A percentile compares a stretch with the other conserved stretches of the same genome.
Evolutionary conservation across 768 basidiomycete species (phyloP).

Genomic region (Omphalotus guepiniiformis): DNA sequence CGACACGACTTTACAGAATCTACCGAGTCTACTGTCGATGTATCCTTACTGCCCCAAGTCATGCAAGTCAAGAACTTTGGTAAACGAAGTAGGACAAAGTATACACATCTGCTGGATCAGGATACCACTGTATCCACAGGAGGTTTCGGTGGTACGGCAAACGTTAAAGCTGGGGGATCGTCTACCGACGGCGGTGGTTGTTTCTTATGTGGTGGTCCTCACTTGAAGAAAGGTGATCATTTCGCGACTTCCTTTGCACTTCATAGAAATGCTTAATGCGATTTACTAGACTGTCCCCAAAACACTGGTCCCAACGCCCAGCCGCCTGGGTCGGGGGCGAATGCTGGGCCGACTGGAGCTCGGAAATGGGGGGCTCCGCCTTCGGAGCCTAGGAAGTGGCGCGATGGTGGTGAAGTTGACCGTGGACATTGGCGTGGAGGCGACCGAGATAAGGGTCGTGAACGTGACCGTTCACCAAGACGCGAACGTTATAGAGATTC

Average conservation of each 20-base stretch:
- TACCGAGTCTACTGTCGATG: slow-evolving; percentile 83
- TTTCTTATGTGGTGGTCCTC: slow-evolving; percentile 91
- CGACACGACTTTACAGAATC: slow-evolving; percentile 86
- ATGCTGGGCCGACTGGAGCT: slow-evolving; percentile 25
- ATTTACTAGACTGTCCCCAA: slow-evolving; percentile 47
- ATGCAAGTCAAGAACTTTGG: slow-evolving; percentile 98
- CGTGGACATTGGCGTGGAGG: slow-evolving; percentile 11
- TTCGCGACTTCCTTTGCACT: no score
- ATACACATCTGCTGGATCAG: slow-evolving; percentile 93
- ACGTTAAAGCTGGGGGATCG: slow-evolving; percentile 53
- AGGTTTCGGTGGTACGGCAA: slow-evolving; percentile 60
- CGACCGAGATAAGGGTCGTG: slow-evolving; percentile 10
- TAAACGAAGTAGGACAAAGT: slow-evolving; percentile 89
- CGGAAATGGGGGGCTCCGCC: slow-evolving; percentile 29
- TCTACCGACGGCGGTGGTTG: slow-evolving; percentile 66
- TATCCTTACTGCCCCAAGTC: slow-evolving; percentile 85
- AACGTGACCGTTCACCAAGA: slow-evolving; percentile 15
- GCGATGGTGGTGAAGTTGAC: slow-evolving; percentile 10
- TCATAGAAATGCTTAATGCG: no score
- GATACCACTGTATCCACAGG: slow-evolving; percentile 71
- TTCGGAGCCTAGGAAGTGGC: slow-evolving; percentile 30
- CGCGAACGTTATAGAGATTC: slow-evolving; percentile 15
- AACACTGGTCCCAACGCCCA: slow-evolving; percentile 35
- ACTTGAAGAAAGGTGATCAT: slow-evolving; percentile 78
- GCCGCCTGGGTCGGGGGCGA: slow-evolving; percentile 27